Conservation (phyloP, 164 flowering plant genomes). For the Vitis vinifera region ASM3070453v1 NC_081818.1:2826501-2827000, state of each 20-base stretch:
- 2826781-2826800: conserved; percentile 87
- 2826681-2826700: conserved; percentile 94
- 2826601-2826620: not conserved
- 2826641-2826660: not conserved
- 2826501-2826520: no score
- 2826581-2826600: not conserved
- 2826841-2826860: conserved; percentile 97
- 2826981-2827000: not conserved
- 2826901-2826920: conserved; percentile 96
- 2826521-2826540: no score
- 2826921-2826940: conserved; percentile 99
- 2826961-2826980: not conserved
- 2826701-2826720: conserved; percentile 52
- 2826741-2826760: conserved; percentile 74
- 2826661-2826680: conserved; percentile 76
- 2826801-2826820: conserved; percentile 92
- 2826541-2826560: no score
- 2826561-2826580: no score
- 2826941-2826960: conserved; percentile 33
- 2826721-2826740: conserved; percentile 45
- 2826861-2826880: conserved; percentile 92
- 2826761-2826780: conserved; percentile 63
- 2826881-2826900: conserved; percentile 99
- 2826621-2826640: not conserved
- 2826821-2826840: conserved; percentile 98